Conservation (phyloP, 2,329 filamentous ascomycete species). For the Epichloe festucae region DNA sequence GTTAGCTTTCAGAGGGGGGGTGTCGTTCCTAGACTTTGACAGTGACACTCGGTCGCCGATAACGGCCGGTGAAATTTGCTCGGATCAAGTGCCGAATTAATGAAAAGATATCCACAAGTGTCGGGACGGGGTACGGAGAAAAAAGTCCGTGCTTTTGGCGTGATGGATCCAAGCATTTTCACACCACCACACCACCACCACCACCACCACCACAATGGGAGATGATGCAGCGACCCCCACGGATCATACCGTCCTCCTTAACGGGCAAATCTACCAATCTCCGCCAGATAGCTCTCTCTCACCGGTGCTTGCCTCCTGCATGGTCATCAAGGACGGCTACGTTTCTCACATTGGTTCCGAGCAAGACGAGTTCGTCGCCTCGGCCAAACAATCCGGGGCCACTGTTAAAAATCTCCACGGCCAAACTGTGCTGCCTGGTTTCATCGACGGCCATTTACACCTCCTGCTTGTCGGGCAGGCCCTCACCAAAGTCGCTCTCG, state of each 20-base stretch:
- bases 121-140: too few relatives aligned
- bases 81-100: neutral
- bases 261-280: constrained; percentile 11
- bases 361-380: constrained; percentile 11
- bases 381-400: constrained; percentile 14
- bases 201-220: constrained; percentile 5
- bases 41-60: neutral
- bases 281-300: neutral
- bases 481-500: constrained; percentile 35
- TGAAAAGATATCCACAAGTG: neutral
- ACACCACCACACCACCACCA: neutral
- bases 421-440: constrained; percentile 35
- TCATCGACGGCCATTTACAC: constrained; percentile 46
- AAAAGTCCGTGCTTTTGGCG: too few relatives aligned
- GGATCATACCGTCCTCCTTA: constrained; percentile 8
- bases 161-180: neutral
- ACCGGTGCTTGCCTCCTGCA: constrained; percentile 11
- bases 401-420: constrained; percentile 17
- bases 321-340: constrained; percentile 21
- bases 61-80: neutral
- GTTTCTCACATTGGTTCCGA: constrained; percentile 22
- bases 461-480: constrained; percentile 41
- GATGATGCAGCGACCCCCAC: neutral
- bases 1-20: constrained; percentile 8
- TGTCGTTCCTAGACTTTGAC: too few relatives aligned